Conservation (phyloP, 208 protist genomes). For the Acanthamoeba healyi region DNA sequence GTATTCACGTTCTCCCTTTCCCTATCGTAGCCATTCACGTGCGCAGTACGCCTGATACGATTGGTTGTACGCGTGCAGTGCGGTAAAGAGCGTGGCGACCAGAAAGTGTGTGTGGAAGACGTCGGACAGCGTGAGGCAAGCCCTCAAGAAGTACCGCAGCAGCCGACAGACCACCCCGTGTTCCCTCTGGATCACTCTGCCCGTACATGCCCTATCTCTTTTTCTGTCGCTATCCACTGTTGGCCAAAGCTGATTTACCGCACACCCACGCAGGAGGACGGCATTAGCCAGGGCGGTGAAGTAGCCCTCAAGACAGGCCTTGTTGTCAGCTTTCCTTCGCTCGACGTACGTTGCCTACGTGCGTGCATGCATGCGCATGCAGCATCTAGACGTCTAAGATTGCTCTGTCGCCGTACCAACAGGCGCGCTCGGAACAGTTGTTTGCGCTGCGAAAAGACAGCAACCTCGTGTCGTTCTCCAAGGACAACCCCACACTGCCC, state of each 20-base stretch:
- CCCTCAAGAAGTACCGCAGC: slow-evolving; percentile 15
- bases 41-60: background rate
- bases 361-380: background rate
- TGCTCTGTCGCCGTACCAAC: background rate
- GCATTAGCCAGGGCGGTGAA: background rate
- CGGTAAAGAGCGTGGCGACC: slow-evolving; percentile 7
- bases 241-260: too few relatives aligned
- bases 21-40: background rate
- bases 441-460: slow-evolving; percentile 9
- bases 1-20: background rate
- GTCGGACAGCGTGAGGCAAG: background rate
- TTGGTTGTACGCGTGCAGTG: background rate
- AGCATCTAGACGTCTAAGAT: background rate
- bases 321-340: background rate
- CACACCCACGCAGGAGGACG: background rate
- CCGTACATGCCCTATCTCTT: background rate
- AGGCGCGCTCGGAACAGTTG: slow-evolving; percentile 7
- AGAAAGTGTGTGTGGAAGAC: slow-evolving; percentile 2
- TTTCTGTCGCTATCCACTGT: background rate
- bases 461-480: background rate
- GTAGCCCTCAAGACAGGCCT: background rate
- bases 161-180: background rate
- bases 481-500: background rate
- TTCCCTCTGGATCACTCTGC: slow-evolving; percentile 11
- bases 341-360: slow-evolving; percentile 16